Evolutionary conservation across 306 rosid species (phyloP).

Genomic region (Cicer cuneatum): DNA sequence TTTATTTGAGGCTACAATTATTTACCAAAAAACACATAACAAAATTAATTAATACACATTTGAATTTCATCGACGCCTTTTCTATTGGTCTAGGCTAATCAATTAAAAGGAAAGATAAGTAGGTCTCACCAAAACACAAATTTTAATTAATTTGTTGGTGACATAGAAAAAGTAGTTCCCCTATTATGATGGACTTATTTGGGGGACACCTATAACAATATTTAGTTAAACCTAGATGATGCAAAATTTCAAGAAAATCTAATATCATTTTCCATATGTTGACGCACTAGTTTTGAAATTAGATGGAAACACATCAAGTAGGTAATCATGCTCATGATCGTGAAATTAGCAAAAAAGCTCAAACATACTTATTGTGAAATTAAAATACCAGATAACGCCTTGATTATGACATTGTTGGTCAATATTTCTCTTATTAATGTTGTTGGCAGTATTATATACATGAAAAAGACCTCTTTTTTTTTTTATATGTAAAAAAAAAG

Average conservation of each 20-base stretch:
- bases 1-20: neutral
- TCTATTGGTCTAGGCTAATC: constrained; percentile 35
- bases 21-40: constrained; percentile 2
- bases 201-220: constrained; percentile 34
- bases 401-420: constrained; percentile 43
- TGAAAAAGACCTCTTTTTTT: constrained; percentile 32
- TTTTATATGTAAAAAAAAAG: too few relatives aligned
- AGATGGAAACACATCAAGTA: constrained; percentile 44
- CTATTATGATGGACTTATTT: constrained; percentile 41
- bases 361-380: constrained; percentile 43
- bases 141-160: constrained; percentile 37
- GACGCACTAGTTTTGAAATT: constrained; percentile 35
- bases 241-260: constrained; percentile 27
- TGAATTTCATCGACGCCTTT: constrained; percentile 33
- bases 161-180: constrained; percentile 43
- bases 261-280: constrained; percentile 49
- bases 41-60: neutral
- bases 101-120: constrained; percentile 27
- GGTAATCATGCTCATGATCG: constrained; percentile 45
- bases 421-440: neutral
- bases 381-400: constrained; percentile 40
- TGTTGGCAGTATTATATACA: too few relatives aligned
- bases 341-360: constrained; percentile 39
- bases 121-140: constrained; percentile 33
- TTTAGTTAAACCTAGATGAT: constrained; percentile 25